These are phyloP conservation scores for Paragyromitra xinjiangensis DNA, from an alignment of 495 filamentous ascomycete genomes.

Conservation along the genomic window DNA sequence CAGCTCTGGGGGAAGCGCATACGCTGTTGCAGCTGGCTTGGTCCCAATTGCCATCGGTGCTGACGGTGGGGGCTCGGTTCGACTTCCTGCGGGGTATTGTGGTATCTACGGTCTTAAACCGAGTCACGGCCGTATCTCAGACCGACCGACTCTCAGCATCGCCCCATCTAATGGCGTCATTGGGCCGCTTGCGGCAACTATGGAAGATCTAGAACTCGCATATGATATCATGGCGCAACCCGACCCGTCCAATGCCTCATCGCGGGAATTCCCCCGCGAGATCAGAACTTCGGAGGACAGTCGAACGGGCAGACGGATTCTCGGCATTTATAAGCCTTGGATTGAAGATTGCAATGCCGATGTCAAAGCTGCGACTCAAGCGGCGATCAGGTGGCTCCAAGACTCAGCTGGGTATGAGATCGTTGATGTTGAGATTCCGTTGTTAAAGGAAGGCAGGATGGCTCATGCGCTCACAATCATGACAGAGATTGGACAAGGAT, in stretches of 20 bases:
- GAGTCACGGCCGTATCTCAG: slow-evolving; percentile 77
- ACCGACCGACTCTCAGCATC: slow-evolving; percentile 67
- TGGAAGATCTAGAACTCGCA: slow-evolving; percentile 81
- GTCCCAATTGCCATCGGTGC: slow-evolving; percentile 84
- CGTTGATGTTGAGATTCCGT: slow-evolving; percentile 78
- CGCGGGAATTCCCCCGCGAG: slow-evolving; percentile 49
- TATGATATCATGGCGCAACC: slow-evolving; percentile 80
- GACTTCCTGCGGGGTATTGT: slow-evolving; percentile 83
- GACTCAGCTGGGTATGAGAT: slow-evolving; percentile 69
- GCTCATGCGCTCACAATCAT: slow-evolving; percentile 87
- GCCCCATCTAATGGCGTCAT: slow-evolving; percentile 66
- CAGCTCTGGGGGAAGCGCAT: slow-evolving; percentile 84
- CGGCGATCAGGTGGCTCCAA: slow-evolving; percentile 70
- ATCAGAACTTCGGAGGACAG: slow-evolving; percentile 59
- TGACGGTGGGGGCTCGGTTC: slow-evolving; percentile 86
- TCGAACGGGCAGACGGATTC: slow-evolving; percentile 61
- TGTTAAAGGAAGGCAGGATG: slow-evolving; percentile 75
- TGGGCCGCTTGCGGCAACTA: slow-evolving; percentile 80
- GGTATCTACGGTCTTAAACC: slow-evolving; percentile 90
- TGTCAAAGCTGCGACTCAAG: slow-evolving; percentile 69
- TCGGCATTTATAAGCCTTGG: slow-evolving; percentile 83
- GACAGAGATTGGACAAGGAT: slow-evolving; percentile 65
- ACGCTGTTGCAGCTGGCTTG: slow-evolving; percentile 76
- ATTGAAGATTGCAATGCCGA: slow-evolving; percentile 71
- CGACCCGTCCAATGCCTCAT: slow-evolving; percentile 62